Evolutionary conservation across 2,329 filamentous ascomycete species (phyloP), one percentile per base, ranked within the genome.

Genomic region (Cordyceps pruinosa): DNA sequence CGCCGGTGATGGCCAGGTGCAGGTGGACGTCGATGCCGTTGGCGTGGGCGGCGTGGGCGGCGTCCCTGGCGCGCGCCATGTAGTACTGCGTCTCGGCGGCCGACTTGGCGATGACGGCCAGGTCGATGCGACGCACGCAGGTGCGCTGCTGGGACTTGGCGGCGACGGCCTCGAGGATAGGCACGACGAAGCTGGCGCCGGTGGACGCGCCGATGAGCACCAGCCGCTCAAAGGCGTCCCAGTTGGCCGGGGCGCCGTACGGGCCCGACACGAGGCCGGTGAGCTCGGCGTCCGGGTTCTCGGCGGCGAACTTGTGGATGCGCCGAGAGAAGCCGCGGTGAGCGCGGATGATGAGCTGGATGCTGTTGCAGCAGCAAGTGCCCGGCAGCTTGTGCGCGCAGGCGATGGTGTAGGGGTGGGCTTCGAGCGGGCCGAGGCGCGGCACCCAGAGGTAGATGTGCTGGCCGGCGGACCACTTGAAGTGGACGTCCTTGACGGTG

Each of bases 331-430:
- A 85, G 5, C 82, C 82, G 9, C 65, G 66, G 62, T 85, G 82
- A 6, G 77, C 74, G 8, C 81, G 74, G 19, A 85, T 71, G 2
- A 84, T 77, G 4, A 85, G 73, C 66, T 84, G 81, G 44, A 85
- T 74, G 64, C 79, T 82, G 66, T 83, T 81, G 71, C 81, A 83
- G 42, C 78, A 76, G 60, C 80, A 82, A 1, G 75, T 75, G 26
- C 74, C 78, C 1, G 76, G 72, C 12, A 78, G 66, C 47, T 73
- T 74, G 63, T 80, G 77, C 1, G 81, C 77, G 19, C 75, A 78
- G n/a, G 82, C 81, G 41, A 85, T 81, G 5, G 82, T 85, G 66
- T 84, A 85, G 0, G 82, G 82, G 59, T 85, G 82, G 0, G 79
- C 76, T 62, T 85, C 82, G 5, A 82, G 64, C 1, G 73, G 70